A percentile compares a stretch with the other conserved stretches of the same genome.
Conservation (phyloP, 2,329 filamentous ascomycete species). For the Calonectria multiphialidica region DNA sequence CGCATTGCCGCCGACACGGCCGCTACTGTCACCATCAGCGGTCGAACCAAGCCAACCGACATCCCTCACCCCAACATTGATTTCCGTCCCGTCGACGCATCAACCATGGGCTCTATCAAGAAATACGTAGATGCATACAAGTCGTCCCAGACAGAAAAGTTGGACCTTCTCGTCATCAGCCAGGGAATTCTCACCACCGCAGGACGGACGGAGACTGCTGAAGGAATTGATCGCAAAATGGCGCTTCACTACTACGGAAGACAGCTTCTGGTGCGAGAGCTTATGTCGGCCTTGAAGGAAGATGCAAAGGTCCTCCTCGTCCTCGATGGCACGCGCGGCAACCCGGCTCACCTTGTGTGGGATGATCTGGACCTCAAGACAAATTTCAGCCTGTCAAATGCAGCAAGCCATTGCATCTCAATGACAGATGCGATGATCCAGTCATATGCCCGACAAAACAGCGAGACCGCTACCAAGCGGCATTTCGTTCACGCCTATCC, state of each 20-base stretch:
- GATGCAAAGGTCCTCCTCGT: constrained; percentile 56
- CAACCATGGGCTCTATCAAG: constrained; percentile 50
- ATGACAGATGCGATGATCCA: constrained; percentile 56
- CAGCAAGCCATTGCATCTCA: constrained; percentile 50
- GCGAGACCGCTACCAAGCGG: constrained; percentile 26
- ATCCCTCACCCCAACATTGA: constrained; percentile 49
- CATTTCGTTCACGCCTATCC: constrained; percentile 57
- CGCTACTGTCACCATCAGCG: constrained; percentile 48
- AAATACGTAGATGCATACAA: constrained; percentile 46
- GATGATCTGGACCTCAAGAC: constrained; percentile 55
- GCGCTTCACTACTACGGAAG: constrained; percentile 60
- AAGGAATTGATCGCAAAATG: constrained; percentile 60
- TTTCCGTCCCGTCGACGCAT: constrained; percentile 48
- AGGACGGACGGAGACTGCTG: constrained; percentile 54
- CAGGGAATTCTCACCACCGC: constrained; percentile 52
- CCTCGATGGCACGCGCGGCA: constrained; percentile 47
- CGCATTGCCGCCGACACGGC: constrained; percentile 45
- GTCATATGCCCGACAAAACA: constrained; percentile 43
- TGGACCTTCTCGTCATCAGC: constrained; percentile 54
- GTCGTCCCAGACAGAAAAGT: not conserved
- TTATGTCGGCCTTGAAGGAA: constrained; percentile 51
- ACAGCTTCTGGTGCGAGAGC: constrained; percentile 56
- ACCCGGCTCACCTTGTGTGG: constrained; percentile 49
- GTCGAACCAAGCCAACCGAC: constrained; percentile 45
- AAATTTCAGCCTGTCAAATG: constrained; percentile 47